Evolutionary conservation across 805 yeast species (phyloP).

Genomic region (Suhomyces faveliae): DNA sequence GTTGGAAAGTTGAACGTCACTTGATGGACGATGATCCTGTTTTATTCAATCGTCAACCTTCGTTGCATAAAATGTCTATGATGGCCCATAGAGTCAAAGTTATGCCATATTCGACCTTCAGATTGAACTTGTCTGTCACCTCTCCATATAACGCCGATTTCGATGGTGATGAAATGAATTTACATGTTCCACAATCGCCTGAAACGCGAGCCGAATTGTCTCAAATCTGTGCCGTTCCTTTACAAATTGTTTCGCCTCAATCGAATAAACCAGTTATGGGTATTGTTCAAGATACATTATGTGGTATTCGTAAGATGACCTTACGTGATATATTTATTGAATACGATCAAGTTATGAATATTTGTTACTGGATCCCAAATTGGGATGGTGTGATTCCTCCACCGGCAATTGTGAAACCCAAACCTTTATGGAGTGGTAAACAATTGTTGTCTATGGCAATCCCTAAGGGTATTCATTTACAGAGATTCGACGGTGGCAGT

Average conservation of each 20-base stretch:
- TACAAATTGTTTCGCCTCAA: slow-evolving; percentile 97
- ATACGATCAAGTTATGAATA: slow-evolving; percentile 92
- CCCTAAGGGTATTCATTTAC: slow-evolving; percentile 93
- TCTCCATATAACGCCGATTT: slow-evolving; percentile 99
- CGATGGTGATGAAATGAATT: slow-evolving; percentile 99
- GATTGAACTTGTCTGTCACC: slow-evolving; percentile 94
- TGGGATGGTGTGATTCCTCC: slow-evolving; percentile 99
- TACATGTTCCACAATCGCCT: slow-evolving; percentile 98
- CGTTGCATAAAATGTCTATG: slow-evolving; percentile 99
- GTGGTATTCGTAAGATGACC: slow-evolving; percentile 96
- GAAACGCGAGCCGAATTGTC: slow-evolving; percentile 96
- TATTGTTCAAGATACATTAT: slow-evolving; percentile 96
- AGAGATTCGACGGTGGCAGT: slow-evolving; percentile 87
- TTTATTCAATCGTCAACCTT: slow-evolving; percentile 97
- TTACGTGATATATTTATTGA: slow-evolving; percentile 85
- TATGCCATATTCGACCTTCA: slow-evolving; percentile 97
- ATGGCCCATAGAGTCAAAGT: slow-evolving; percentile 99
- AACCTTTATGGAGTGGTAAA: slow-evolving; percentile 97
- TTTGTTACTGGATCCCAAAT: slow-evolving; percentile 95
- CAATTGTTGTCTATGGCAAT: slow-evolving; percentile 89
- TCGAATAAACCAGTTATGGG: slow-evolving; percentile 99
- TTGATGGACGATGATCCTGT: slow-evolving; percentile 97
- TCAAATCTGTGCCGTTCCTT: slow-evolving; percentile 94
- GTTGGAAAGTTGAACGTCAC: slow-evolving; percentile 99
- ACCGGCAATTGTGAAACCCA: slow-evolving; percentile 92